phyloP scores from a whole-genome alignment of 2,329 filamentous ascomycete species.

The Rutstroemia sp. region DNA sequence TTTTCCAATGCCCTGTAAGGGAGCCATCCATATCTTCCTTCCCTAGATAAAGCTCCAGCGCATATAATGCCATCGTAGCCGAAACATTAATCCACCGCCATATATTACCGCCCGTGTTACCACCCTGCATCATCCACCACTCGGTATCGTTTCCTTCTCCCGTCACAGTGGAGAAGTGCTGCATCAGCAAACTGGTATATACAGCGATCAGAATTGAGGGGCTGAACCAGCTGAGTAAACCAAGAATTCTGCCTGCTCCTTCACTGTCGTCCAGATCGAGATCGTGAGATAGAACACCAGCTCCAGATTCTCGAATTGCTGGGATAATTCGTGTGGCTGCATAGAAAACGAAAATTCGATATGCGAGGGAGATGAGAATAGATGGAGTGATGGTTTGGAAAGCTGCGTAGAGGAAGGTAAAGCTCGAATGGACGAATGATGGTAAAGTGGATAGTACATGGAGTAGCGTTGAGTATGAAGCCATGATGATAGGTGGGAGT shows the following conservation, averaged over 20 bases:
- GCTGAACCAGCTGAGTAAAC: slow-evolving; percentile 86
- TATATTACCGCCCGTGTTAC: slow-evolving; percentile 73
- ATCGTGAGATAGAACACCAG: slow-evolving; percentile 74
- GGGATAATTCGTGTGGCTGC: slow-evolving; percentile 94
- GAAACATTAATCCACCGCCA: slow-evolving; percentile 94
- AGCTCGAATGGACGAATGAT: slow-evolving; percentile 71
- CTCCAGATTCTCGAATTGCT: slow-evolving; percentile 80
- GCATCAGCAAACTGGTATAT: slow-evolving; percentile 90
- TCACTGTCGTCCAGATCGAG: slow-evolving; percentile 80
- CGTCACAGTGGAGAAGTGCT: slow-evolving; percentile 78
- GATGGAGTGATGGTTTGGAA: slow-evolving; percentile 94
- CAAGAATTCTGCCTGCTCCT: slow-evolving; percentile 70
- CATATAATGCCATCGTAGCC: slow-evolving; percentile 82
- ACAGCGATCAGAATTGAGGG: slow-evolving; percentile 92
- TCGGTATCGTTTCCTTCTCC: slow-evolving; percentile 55
- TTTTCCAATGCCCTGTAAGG: slow-evolving; percentile 82
- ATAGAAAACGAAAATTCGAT: slow-evolving; percentile 92
- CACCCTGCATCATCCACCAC: slow-evolving; percentile 82
- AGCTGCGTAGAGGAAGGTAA: slow-evolving; percentile 82
- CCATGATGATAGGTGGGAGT: slow-evolving; percentile 97
- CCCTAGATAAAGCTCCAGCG: slow-evolving; percentile 81
- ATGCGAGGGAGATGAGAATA: slow-evolving; percentile 89
- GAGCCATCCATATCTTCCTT: slow-evolving; percentile 71
- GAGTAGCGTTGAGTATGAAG: slow-evolving; percentile 86
- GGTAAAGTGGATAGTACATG: slow-evolving; percentile 80